Evolutionary conservation across 1,139 yeast genomes (phyloP).

Genomic region (Meyerozyma smithsonii): DNA sequence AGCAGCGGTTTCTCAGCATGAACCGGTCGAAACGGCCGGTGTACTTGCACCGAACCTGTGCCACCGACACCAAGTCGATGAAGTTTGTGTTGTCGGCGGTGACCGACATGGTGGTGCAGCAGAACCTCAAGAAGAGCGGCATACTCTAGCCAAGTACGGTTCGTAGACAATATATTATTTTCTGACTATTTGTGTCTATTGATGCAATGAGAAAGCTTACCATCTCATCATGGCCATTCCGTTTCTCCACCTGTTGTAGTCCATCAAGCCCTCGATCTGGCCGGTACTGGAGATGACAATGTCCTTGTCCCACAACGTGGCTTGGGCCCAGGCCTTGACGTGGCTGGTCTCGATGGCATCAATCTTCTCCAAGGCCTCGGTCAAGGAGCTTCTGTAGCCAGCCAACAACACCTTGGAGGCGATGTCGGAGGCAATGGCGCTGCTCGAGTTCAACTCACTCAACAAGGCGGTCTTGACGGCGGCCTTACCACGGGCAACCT

Average conservation of each 20-base stretch:
- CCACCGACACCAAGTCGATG: slow-evolving; percentile 89
- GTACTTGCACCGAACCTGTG: slow-evolving; percentile 91
- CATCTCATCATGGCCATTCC: slow-evolving; percentile 86
- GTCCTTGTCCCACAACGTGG: slow-evolving; percentile 78
- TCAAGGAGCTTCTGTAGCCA: slow-evolving; percentile 58
- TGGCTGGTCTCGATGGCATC: slow-evolving; percentile 59
- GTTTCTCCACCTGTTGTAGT: slow-evolving; percentile 80
- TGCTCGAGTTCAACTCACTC: slow-evolving; percentile 40
- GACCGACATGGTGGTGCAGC: slow-evolving; percentile 84
- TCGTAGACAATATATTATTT: slow-evolving; percentile 3
- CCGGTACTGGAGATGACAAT: slow-evolving; percentile 79
- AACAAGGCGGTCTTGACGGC: slow-evolving; percentile 60
- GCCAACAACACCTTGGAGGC: slow-evolving; percentile 56
- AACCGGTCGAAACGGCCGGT: slow-evolving; percentile 70
- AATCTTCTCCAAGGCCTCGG: slow-evolving; percentile 56
- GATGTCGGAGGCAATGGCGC: slow-evolving; percentile 50
- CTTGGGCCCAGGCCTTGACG: slow-evolving; percentile 69
- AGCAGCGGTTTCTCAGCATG: slow-evolving; percentile 54
- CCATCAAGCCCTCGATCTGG: slow-evolving; percentile 76
- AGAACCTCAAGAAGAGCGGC: slow-evolving; percentile 79
- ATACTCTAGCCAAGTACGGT: slow-evolving; percentile 39
- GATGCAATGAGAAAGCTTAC: slow-evolving; percentile 19
- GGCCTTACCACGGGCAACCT: slow-evolving; percentile 74
- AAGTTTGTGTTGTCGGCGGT: slow-evolving; percentile 87
- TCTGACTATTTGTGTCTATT: slow-evolving; percentile 1